phyloP scores from a whole-genome alignment of 1,139 yeast species.

The Debaryomyces nepalensis region DNA sequence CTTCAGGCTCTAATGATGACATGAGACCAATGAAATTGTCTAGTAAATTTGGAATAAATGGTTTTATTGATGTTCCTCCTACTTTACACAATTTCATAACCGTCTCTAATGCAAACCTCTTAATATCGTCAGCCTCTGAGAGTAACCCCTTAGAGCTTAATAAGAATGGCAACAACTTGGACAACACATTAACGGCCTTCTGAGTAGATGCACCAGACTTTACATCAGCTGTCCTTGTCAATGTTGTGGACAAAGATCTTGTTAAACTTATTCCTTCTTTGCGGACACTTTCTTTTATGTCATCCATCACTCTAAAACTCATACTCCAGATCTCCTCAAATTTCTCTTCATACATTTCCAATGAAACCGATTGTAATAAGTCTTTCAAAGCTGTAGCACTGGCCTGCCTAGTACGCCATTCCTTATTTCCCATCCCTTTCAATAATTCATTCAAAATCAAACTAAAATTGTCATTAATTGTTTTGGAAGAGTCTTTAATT shows the following conservation, averaged over 20 bases:
- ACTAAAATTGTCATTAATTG: constrained; percentile 58
- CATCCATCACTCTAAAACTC: constrained; percentile 91
- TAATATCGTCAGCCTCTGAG: constrained; percentile 86
- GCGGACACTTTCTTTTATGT: constrained; percentile 91
- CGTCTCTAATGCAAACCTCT: constrained; percentile 74
- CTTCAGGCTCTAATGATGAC: constrained; percentile 92
- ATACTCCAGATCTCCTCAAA: constrained; percentile 81
- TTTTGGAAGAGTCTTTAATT: constrained; percentile 61
- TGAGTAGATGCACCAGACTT: constrained; percentile 20
- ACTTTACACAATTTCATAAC: constrained; percentile 70
- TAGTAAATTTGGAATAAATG: constrained; percentile 70
- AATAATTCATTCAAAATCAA: constrained; percentile 69
- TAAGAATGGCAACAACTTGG: constrained; percentile 74
- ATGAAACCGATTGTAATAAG: constrained; percentile 63
- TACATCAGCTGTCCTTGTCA: constrained; percentile 53
- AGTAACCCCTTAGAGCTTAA: constrained; percentile 78
- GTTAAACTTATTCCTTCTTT: constrained; percentile 77
- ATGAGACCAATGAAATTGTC: constrained; percentile 72
- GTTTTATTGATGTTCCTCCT: constrained; percentile 61
- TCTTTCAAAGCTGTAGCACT: constrained; percentile 77
- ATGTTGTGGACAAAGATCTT: constrained; percentile 63
- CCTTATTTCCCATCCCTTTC: constrained; percentile 74
- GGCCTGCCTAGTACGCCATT: constrained; percentile 95
- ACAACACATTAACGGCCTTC: constrained; percentile 56
- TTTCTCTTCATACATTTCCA: constrained; percentile 54